These are phyloP conservation scores for Pleurotus djamor DNA, from an alignment of 768 basidiomycete genomes.

Conservation along the genomic window DNA sequence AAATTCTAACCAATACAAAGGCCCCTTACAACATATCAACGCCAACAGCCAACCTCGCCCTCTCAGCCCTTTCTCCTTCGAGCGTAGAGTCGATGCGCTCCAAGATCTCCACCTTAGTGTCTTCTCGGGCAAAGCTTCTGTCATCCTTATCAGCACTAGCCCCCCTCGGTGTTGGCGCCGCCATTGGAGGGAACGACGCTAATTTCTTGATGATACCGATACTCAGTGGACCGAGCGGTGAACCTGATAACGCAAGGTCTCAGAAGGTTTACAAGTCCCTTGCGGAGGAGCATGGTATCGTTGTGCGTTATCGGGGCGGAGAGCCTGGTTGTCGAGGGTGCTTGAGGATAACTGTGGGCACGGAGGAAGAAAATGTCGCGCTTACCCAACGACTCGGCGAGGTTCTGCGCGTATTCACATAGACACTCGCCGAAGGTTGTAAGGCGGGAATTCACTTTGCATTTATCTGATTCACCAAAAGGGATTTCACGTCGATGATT, in stretches of 20 bases:
- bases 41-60: constrained; percentile 82
- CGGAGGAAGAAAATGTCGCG: constrained; percentile 69
- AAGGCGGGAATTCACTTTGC: too few species aligned
- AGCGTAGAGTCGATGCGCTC: constrained; percentile 63
- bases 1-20: constrained; percentile 91
- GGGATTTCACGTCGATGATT: too few species aligned
- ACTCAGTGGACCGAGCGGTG: constrained; percentile 39
- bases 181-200: constrained; percentile 82
- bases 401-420: constrained; percentile 31
- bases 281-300: constrained; percentile 84
- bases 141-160: constrained; percentile 42
- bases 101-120: constrained; percentile 58
- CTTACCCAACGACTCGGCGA: constrained; percentile 54
- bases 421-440: not conserved
- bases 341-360: constrained; percentile 88
- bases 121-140: constrained; percentile 57
- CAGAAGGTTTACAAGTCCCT: constrained; percentile 71
- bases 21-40: constrained; percentile 97
- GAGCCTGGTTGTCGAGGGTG: constrained; percentile 88
- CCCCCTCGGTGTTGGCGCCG: constrained; percentile 55
- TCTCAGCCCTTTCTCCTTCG: constrained; percentile 68
- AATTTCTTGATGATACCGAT: constrained; percentile 90
- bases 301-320: constrained; percentile 85
- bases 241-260: constrained; percentile 62
- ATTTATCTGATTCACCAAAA: too few species aligned